Evolutionary conservation across 345 rosid genomes (phyloP).

Genomic region (Populus nigra): DNA sequence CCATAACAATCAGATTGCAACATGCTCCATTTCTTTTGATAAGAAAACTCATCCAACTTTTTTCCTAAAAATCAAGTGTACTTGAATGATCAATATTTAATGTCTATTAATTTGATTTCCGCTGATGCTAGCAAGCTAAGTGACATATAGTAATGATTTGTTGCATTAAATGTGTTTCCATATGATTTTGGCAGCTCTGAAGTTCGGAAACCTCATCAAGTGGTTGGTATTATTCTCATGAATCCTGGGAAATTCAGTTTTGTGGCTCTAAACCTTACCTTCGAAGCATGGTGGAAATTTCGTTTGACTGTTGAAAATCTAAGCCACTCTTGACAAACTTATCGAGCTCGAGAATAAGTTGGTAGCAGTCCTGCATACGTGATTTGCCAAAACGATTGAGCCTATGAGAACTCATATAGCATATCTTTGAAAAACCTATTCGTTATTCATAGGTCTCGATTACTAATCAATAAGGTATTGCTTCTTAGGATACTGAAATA

Average conservation of each 20-base stretch:
- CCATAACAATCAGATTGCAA: neutral
- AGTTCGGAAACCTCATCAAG: neutral
- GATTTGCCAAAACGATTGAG: neutral
- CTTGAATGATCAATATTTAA: neutral
- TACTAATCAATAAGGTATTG: neutral
- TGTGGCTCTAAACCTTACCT: slow-evolving; percentile 6
- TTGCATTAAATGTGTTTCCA: too few relatives aligned
- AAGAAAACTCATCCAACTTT: neutral
- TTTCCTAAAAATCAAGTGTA: neutral
- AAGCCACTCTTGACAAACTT: neutral
- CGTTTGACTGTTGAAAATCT: slow-evolving; percentile 1
- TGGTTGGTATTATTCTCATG: neutral
- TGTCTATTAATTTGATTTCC: neutral
- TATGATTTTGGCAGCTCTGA: neutral
- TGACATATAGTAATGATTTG: neutral
- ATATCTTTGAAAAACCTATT: neutral
- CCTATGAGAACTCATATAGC: neutral
- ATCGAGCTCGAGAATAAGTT: slow-evolving; percentile 20
- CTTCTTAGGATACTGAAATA: neutral
- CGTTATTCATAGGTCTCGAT: neutral
- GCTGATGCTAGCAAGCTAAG: neutral
- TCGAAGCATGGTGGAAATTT: slow-evolving; percentile 17
- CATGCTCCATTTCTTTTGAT: neutral
- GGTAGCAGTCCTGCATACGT: slow-evolving; percentile 25
- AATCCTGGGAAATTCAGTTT: neutral